phyloP scores from a whole-genome alignment of 768 basidiomycete species.

The Lanmaoa rubissima region DNA sequence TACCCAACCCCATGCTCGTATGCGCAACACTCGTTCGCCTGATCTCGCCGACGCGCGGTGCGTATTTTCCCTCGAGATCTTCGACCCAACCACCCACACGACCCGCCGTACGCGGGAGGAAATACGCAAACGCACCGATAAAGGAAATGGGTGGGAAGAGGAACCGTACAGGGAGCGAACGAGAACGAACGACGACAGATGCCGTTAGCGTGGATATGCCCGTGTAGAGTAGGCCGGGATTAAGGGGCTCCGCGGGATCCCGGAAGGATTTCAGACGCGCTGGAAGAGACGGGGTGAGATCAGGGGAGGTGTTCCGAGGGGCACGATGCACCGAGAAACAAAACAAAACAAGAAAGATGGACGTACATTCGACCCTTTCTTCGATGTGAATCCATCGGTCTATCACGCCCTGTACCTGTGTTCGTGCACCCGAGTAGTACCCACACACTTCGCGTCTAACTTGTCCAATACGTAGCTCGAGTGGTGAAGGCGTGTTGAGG shows the following conservation, averaged over 20 bases:
- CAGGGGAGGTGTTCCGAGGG: background rate
- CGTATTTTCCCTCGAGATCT: constrained; percentile 66
- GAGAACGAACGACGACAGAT: constrained; percentile 81
- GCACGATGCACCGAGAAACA: background rate
- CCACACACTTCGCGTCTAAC: constrained; percentile 60
- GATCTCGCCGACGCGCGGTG: constrained; percentile 66
- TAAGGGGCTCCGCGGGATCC: constrained; percentile 77
- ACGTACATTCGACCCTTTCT: constrained; percentile 80
- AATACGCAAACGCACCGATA: constrained; percentile 68
- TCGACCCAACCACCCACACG: constrained; percentile 69
- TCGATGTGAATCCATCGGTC: constrained; percentile 86
- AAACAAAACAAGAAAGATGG: too few relatives aligned
- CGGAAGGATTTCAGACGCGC: constrained; percentile 82
- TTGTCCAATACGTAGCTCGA: constrained; percentile 75
- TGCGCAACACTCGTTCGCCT: constrained; percentile 66
- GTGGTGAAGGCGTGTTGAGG: constrained; percentile 67
- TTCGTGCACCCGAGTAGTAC: constrained; percentile 55
- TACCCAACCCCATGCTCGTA: constrained; percentile 55
- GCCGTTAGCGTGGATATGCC: constrained; percentile 86
- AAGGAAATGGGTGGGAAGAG: constrained; percentile 77
- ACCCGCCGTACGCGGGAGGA: constrained; percentile 78
- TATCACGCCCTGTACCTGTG: constrained; percentile 68
- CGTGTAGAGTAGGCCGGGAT: constrained; percentile 87
- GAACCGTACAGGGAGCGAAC: constrained; percentile 64
- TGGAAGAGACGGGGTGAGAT: constrained; percentile 27